phyloP scores from a whole-genome alignment of 2,329 filamentous ascomycete genomes.

The Myriangium duriaei region DNA sequence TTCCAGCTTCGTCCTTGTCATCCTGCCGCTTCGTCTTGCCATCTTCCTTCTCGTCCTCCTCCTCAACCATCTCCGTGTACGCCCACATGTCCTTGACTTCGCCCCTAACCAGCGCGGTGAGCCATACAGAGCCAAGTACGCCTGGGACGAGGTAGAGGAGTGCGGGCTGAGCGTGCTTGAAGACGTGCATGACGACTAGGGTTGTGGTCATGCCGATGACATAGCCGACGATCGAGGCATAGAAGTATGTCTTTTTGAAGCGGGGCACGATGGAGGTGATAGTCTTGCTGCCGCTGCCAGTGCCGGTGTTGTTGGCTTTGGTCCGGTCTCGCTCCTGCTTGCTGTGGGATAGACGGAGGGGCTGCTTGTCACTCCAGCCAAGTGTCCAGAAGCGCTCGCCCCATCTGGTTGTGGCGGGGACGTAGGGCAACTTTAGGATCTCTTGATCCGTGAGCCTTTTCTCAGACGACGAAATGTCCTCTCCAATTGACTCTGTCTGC shows the following conservation, averaged over 20 bases:
- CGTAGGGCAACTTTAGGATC: constrained; percentile 29
- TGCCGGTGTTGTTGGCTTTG: neutral
- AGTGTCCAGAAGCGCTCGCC: constrained; percentile 71
- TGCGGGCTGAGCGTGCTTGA: constrained; percentile 74
- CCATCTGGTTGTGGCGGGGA: constrained; percentile 55
- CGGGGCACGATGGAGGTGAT: constrained; percentile 17
- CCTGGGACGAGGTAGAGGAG: constrained; percentile 85
- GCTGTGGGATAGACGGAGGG: constrained; percentile 1
- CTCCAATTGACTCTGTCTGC: no score
- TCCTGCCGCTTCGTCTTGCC: constrained; percentile 11
- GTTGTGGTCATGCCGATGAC: constrained; percentile 64
- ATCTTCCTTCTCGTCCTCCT: constrained; percentile 15
- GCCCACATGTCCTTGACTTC: constrained; percentile 66
- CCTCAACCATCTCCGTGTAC: constrained; percentile 56
- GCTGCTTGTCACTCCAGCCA: constrained; percentile 12
- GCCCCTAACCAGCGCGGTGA: constrained; percentile 56
- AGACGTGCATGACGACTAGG: constrained; percentile 62
- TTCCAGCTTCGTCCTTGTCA: constrained; percentile 12
- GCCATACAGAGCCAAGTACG: constrained; percentile 62
- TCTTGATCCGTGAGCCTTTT: constrained; percentile 19
- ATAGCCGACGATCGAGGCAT: constrained; percentile 65
- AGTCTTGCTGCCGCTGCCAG: neutral
- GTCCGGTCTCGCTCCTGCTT: neutral
- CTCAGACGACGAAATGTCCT: constrained; percentile 26
- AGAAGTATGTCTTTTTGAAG: constrained; percentile 81